A percentile compares a stretch with the other conserved stretches of the same genome.
Conservation (phyloP, 2,329 filamentous ascomycete species). For the Ascomycota sp. region DNA sequence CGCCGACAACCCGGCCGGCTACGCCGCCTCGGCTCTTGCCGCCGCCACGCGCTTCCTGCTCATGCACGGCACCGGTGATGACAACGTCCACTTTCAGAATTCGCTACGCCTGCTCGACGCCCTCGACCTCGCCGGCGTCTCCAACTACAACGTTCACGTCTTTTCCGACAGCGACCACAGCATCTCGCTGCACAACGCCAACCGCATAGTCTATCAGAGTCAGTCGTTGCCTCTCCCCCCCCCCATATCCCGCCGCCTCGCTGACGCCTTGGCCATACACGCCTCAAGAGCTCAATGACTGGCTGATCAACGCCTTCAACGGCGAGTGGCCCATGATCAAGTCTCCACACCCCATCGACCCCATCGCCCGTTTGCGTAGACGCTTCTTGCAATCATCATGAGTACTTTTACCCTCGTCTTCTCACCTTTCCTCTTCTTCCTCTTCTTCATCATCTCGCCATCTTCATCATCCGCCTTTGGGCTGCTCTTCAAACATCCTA, state of each 20-base stretch:
- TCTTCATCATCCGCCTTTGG: not conserved
- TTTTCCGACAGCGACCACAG: constrained; percentile 93
- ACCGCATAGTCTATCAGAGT: constrained; percentile 84
- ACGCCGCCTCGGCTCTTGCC: constrained; percentile 52
- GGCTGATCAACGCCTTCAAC: constrained; percentile 95
- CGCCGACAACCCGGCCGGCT: constrained; percentile 59
- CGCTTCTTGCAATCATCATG: not conserved
- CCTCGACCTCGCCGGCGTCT: constrained; percentile 58
- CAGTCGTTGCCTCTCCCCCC: constrained; percentile 16
- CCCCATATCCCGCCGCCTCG: not conserved
- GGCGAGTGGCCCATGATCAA: constrained; percentile 64
- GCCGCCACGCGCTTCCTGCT: constrained; percentile 73
- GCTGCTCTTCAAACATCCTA: no score
- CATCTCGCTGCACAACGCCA: constrained; percentile 88
- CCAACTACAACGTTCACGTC: constrained; percentile 93
- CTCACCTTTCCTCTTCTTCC: not conserved
- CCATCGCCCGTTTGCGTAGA: constrained; percentile 11
- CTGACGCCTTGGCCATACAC: not conserved
- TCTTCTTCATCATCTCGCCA: not conserved
- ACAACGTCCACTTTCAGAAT: constrained; percentile 96
- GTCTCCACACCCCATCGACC: constrained; percentile 29
- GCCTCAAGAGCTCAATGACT: constrained; percentile 53
- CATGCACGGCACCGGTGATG: constrained; percentile 92
- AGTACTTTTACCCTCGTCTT: not conserved
- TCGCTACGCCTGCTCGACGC: constrained; percentile 72